Evolutionary conservation across 2,329 filamentous ascomycete species (phyloP), one percentile per base, ranked within the genome.

Genomic region (Arachnopeziza araneosa): DNA sequence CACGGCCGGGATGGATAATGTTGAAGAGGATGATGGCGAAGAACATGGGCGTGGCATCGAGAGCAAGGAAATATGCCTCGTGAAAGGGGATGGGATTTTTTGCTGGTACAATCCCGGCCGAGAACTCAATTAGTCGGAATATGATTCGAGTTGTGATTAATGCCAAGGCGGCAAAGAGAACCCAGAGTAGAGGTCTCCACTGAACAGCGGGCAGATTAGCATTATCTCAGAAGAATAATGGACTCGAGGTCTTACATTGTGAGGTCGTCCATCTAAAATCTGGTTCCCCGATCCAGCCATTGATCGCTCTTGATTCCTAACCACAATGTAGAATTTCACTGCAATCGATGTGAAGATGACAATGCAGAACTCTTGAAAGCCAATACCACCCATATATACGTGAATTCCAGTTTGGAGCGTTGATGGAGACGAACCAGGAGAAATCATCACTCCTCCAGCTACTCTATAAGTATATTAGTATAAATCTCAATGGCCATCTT

Each of bases 71-170:
- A 68, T 82, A 87, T 2, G 68, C 75, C 65, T 85, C 82, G 62
- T 83, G 74, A 50, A 71, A 76, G 0, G 80, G 76, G 22, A 83
- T 72, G 0, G 74, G 72, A 66, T 79, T 82, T 44, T 80, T 81
- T n/a, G 71, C 64, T 6, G 68, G 65, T 48, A 64, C 59, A 22
- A 79, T 67, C 12, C 80, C 81, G 3, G 74, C 73, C 0, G 76
- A 75, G 66, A 81, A 87, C 69, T 88, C 83, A 56, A 76, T 71
- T 1, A 88, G 75, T 30, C 84, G 82, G 71, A 81, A 88, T 63
- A 85, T 78, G 68, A 87, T 86, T 36, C 84, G 80, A 26, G 79
- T 64, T 0, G 77, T 77, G 61, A 81, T 80, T 36, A 80, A 70
- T 0, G 63, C 61, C 12, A 82, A 68, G 0, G 69, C 69, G 5